Evolutionary conservation across 108 stramenopile genomes (phyloP).

Genomic region (Stephanodiscus minutulus): DNA sequence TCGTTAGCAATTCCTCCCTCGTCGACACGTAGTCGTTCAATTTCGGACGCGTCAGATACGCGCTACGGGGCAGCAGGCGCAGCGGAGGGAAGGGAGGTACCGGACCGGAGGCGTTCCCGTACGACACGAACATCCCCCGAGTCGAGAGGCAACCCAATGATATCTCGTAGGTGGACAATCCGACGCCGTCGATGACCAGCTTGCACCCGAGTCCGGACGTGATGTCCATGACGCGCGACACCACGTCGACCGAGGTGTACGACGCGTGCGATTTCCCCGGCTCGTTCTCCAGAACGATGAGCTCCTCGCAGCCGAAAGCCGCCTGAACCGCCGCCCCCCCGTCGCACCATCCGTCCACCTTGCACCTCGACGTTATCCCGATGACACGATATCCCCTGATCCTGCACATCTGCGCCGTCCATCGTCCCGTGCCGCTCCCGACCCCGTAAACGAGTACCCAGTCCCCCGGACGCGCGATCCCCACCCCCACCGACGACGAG

Average conservation of each 20-base stretch:
- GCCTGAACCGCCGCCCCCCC: neutral
- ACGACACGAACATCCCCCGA: slow-evolving; percentile 83
- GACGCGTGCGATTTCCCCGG: slow-evolving; percentile 68
- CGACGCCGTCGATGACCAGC: slow-evolving; percentile 85
- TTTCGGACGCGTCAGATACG: slow-evolving; percentile 84
- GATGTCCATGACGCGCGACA: slow-evolving; percentile 62
- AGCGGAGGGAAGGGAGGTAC: slow-evolving; percentile 85
- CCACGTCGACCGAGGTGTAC: slow-evolving; percentile 79
- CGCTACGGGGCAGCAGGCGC: slow-evolving; percentile 69
- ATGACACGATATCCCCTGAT: slow-evolving; percentile 82
- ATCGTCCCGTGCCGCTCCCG: slow-evolving; percentile 85
- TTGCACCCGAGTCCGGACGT: slow-evolving; percentile 77
- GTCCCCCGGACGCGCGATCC: slow-evolving; percentile 71
- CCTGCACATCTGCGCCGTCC: slow-evolving; percentile 88
- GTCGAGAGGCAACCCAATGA: slow-evolving; percentile 73
- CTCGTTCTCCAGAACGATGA: slow-evolving; percentile 84
- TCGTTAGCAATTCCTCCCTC: slow-evolving; percentile 67
- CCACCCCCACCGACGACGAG: slow-evolving; percentile 66
- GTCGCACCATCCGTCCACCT: slow-evolving; percentile 53
- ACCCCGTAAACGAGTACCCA: slow-evolving; percentile 84
- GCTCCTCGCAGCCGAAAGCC: slow-evolving; percentile 65
- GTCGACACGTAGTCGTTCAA: slow-evolving; percentile 74
- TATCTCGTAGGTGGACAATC: slow-evolving; percentile 78
- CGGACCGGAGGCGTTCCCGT: slow-evolving; percentile 88
- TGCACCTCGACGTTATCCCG: slow-evolving; percentile 75